Percentiles rank a stretch among this genome's conserved stretches.
phyloP scores from a whole-genome alignment of 768 basidiomycete species.

The Suillus lakei region DNA sequence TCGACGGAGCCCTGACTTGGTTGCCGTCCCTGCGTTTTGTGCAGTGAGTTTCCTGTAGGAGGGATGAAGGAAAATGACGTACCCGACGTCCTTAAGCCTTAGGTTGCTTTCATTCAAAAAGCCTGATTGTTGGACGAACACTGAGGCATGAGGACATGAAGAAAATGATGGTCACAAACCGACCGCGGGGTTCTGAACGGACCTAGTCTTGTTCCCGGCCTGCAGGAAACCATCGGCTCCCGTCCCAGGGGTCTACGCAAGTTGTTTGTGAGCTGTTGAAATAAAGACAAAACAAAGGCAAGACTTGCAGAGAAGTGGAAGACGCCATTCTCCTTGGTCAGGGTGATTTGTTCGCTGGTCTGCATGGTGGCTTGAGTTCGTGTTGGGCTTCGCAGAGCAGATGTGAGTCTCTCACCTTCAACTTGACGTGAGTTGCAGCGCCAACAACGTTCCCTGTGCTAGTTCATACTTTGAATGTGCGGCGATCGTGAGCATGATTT shows the following conservation, averaged over 20 bases:
- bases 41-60: neutral
- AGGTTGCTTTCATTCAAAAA: no score
- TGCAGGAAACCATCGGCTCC: neutral
- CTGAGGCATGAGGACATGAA: neutral
- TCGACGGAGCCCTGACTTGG: neutral
- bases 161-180: neutral
- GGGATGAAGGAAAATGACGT: neutral
- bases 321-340: no score
- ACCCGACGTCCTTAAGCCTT: neutral
- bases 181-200: neutral
- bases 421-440: no score
- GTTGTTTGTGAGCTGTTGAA: neutral
- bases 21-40: neutral
- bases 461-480: no score
- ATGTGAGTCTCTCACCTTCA: no score
- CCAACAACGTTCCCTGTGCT: no score
- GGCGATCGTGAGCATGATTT: no score
- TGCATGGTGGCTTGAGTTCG: no score
- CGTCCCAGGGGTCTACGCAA: no score
- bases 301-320: no score
- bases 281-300: neutral
- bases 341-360: no score
- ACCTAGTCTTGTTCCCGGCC: neutral
- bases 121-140: neutral
- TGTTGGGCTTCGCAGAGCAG: no score